Evolutionary conservation across 345 rosid genomes (phyloP), one percentile per base, ranked within the genome.

Genomic region (Murraya paniculata): DNA sequence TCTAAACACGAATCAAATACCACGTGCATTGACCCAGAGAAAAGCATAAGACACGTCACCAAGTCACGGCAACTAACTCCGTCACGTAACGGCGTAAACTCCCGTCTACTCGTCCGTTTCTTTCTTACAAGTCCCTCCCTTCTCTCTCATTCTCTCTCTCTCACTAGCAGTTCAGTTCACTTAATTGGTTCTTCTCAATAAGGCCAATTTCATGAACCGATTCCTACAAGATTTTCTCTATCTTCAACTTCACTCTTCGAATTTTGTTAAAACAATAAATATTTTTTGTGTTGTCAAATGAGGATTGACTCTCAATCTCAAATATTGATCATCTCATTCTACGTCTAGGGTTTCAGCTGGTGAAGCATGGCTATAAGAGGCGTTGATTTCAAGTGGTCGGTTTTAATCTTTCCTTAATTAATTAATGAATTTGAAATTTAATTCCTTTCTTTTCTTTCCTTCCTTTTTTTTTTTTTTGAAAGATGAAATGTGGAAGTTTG

Each of bases 331-430:
- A 24, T 21, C 50, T 35, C 36, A 24, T 60, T 53, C 21, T 80
- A 77, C 33, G 55, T 60, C 16, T 83, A 80, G 86, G 84, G 78
- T 61, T 78, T 61, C 61, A 45, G 25, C 57, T 45, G 2, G 24
- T 7, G 45, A 64, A 74, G 31, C 76, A 97, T 94, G 98, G 94
- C 98, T 70, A 86, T 91, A 65, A 81, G 97, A 84, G 98, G 99
- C 64, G 92, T 91, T 66, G 94, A 97, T 88, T 93, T 94, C 89
- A 92, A 97, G 91, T 97, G 98, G 99, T 97, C 27, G 76, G 91
- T 77, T 80, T 78, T 68, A 55, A 68, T 78, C 57, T 65, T 80
- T 75, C 25, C 8, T 25, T 45, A 5, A 41, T 2, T 64, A 45
- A 2, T 41, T 6, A 5, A 4, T 56, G 27, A 22, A 22, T 4